Evolutionary conservation across 768 basidiomycete species (phyloP).

Genomic region (Goffeauzyma gilvescens): DNA sequence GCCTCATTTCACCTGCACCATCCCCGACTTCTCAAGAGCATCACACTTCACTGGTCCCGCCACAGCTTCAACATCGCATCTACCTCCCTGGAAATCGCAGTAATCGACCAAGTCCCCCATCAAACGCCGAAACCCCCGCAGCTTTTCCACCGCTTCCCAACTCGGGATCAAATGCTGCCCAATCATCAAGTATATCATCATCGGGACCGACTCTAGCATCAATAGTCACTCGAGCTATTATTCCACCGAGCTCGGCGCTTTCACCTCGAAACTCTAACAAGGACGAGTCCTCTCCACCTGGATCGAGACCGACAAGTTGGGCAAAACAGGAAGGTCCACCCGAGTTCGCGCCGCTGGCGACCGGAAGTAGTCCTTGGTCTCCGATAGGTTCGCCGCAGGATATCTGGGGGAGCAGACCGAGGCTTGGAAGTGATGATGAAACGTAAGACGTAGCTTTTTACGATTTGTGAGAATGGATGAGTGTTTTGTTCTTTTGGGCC

Average conservation of each 20-base stretch:
- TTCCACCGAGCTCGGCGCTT: conserved; percentile 5
- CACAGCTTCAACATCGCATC: conserved; percentile 30
- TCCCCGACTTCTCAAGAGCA: conserved; percentile 6
- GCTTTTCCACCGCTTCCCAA: conserved; percentile 28
- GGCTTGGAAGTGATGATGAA: no score
- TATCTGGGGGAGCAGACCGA: no score
- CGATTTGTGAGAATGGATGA: no score
- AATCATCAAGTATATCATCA: neutral
- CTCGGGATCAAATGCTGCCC: conserved; percentile 1
- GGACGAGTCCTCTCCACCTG: no score
- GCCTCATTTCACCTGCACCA: neutral
- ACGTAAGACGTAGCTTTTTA: no score
- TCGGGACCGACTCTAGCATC: conserved; percentile 25
- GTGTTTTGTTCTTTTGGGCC: no score
- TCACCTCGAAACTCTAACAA: no score
- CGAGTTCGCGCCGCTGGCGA: no score
- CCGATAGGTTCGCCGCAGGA: no score
- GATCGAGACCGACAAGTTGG: no score
- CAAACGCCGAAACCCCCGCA: conserved; percentile 9
- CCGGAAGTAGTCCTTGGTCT: no score
- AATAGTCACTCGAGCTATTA: conserved; percentile 30
- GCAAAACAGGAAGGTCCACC: no score
- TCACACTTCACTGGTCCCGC: conserved; percentile 28
- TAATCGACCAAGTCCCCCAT: neutral
- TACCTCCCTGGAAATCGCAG: conserved; percentile 18